Base-by-base conservation (phyloP, 1,284 basidiomycete species). In the Irpex sp. region DNA sequence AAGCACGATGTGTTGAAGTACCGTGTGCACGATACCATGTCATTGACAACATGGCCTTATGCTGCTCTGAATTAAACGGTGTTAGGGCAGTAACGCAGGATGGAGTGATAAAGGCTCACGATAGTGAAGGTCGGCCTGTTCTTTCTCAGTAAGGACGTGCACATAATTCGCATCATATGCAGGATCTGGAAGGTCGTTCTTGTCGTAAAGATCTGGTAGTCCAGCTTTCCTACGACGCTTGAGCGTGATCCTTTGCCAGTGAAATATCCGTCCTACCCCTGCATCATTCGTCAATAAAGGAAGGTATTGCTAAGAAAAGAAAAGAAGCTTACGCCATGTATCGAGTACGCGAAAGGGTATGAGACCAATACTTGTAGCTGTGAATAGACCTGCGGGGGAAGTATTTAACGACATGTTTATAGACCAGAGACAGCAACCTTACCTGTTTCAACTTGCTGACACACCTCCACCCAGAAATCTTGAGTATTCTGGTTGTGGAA, bases 1-100 rank as follows among this genome's bases (percentile, higher is more conserved):
- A 97, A 5, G 95, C 92, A 66, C 92, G 85, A 80, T 97, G 96
- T 0, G 96, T 96, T 69, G 92, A 91, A 4, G 95, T 97, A 58
- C 94, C 95, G 80, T 97, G 95, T 6, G 95, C 91, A 58, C 94
- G 86, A 81, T 97, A 97, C 94, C 96, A 97, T 0, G 94, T 96
- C 82, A 95, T 90, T 62, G 88, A 88, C 71, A 89, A 84, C 76
- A 89, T 87, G 73, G 94, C 93, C 77, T 91, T 89, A 68, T 85
- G 82, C 83, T 93, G 92, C 74, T 92, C 92, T 94, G 70, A 43
- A n/a, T 10, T 38, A 24, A 67, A 22, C 2, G 60, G 27, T 3
- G 54, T 43, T 13, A 13, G 49, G 22, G n/a, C 10, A 20, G 62
- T 65, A 11, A 71, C 64, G 22, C 24, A 64, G 2, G 24, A 27